Conservation (phyloP, 1,284 basidiomycete species). For the Coniferiporia sulphurascens region DNA sequence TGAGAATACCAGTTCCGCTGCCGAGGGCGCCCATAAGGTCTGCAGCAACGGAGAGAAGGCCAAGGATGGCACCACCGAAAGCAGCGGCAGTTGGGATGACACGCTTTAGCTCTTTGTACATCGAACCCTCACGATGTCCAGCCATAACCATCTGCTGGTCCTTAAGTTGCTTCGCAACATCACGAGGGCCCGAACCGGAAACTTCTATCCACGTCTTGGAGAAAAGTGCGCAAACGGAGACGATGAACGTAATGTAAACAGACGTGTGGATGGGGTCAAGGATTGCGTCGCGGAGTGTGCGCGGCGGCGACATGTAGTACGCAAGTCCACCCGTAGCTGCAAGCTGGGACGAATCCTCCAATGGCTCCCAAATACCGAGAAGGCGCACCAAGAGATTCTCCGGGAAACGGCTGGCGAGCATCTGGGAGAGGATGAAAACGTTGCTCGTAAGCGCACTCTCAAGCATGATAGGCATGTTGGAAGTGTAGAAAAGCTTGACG, state of each 20-base stretch:
- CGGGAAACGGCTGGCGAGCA: conserved; percentile 91
- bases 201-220: conserved; percentile 99
- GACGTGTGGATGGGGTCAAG: conserved; percentile 92
- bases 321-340: conserved; percentile 89
- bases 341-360: conserved; percentile 91
- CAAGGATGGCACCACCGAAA: conserved; percentile 94
- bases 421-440: conserved; percentile 95
- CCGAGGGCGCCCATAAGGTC: conserved; percentile 96
- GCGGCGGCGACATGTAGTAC: conserved; percentile 97
- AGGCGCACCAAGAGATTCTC: conserved; percentile 86
- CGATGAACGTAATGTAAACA: conserved; percentile 90
- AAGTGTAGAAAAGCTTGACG: conserved; percentile 98
- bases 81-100: conserved; percentile 97
- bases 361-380: conserved; percentile 95
- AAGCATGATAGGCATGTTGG: conserved; percentile 99
- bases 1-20: conserved; percentile 94
- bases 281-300: conserved; percentile 82
- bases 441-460: conserved; percentile 92
- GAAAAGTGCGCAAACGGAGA: conserved; percentile 93
- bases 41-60: conserved; percentile 90
- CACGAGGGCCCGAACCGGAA: conserved; percentile 90
- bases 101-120: conserved; percentile 99
- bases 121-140: conserved; percentile 92
- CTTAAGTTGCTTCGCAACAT: conserved; percentile 97
- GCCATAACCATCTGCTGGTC: conserved; percentile 99